These are phyloP conservation scores for Arxiozyma heterogenica DNA, from an alignment of 1,139 yeast species.

Conservation along the genomic window DNA sequence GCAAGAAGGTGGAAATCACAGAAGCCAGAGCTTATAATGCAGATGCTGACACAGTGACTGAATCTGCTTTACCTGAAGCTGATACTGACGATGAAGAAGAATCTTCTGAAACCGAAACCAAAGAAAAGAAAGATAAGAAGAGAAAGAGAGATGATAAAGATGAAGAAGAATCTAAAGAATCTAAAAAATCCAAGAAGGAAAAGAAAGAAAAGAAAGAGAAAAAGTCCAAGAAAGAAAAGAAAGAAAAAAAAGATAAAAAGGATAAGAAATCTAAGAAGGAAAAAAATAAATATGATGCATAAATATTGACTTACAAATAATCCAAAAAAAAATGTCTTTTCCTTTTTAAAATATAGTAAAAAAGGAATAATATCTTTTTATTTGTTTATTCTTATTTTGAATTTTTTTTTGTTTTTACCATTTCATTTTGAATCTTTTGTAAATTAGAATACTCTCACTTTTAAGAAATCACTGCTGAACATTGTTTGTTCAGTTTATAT, in stretches of 20 bases:
- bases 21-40: constrained; percentile 87
- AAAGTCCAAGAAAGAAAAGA: constrained; percentile 40
- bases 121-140: constrained; percentile 35
- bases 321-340: neutral
- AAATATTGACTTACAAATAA: too few species aligned
- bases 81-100: constrained; percentile 41
- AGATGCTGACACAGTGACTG: constrained; percentile 69
- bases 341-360: neutral
- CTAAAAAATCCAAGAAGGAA: constrained; percentile 35
- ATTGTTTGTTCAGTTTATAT: neutral
- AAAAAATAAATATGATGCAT: neutral
- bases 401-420: neutral
- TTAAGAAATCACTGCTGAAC: neutral
- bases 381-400: neutral
- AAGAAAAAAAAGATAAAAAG: constrained; percentile 40
- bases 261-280: constrained; percentile 21
- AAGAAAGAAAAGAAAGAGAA: constrained; percentile 40
- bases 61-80: constrained; percentile 41
- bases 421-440: constrained; percentile 8
- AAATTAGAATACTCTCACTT: constrained; percentile 10
- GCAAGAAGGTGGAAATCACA: constrained; percentile 72
- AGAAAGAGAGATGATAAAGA: constrained; percentile 34
- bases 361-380: neutral
- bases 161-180: constrained; percentile 33
- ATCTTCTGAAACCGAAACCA: constrained; percentile 30